Evolutionary conservation across 176 grass and related monocot species (phyloP), one percentile per base, ranked within the genome.

Genomic region (Canna indica): DNA sequence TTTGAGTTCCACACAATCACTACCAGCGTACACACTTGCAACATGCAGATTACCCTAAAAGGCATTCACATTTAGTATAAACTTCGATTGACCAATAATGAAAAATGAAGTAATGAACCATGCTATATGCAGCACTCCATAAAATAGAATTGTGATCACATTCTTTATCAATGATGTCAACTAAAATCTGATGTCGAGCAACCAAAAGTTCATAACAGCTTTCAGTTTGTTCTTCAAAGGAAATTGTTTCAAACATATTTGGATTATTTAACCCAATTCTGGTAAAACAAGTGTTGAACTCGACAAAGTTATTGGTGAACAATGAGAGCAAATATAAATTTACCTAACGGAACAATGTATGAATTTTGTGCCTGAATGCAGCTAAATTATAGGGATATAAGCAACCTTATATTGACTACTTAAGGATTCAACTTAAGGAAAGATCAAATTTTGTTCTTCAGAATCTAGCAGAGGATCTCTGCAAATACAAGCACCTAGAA

Each of bases 1-100:
- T 83, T 88, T 90, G 29, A 95, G 85, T 79, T 83, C 82, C 38
- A 74, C 68, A 48, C 91, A 90, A 70, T 78, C 83, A 61, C 74
- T 85, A 88, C 82, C 91, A 76, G 82, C 67, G 70, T 90, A 95
- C 54, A 85, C 85, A 52, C 82, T 83, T 69, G 53, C 71, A 29
- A 73, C 71, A 41, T 95, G 82, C 74, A 88, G 72, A 80, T 81
- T 60, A 62, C 82, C 85, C 91, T 95, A 65, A 81, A 78, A 70
- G 31, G 42, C 44, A 69, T 46, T 38, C 8, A 70, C 67, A 50
- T 30, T 41, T 25, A 68, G 20, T 13, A 16, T 26, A 15, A 7
- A 41, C 11, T 68, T 70, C 16, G 17, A 47, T 15, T 70, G 42
- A 15, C 36, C 22, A 14, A 22, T 29, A 7, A 30, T 70, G 8